Percentiles rank a stretch among this genome's conserved stretches.
These are phyloP conservation scores for Tetracladium setigerum DNA, from an alignment of 495 filamentous ascomycete species.

Conservation along the genomic window DNA sequence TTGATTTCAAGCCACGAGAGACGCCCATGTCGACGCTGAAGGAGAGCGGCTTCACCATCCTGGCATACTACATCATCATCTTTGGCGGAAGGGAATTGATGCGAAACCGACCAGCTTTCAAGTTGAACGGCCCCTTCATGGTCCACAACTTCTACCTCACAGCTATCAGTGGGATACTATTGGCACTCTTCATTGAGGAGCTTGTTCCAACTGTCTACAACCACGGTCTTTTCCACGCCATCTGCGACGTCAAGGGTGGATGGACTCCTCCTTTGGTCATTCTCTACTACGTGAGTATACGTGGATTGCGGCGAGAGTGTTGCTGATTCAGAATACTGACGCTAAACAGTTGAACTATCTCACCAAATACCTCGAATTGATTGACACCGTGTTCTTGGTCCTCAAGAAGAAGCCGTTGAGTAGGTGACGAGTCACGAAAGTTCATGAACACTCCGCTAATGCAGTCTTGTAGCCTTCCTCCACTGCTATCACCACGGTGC, in stretches of 20 bases:
- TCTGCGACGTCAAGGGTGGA: constrained; percentile 64
- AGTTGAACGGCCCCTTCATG: constrained; percentile 62
- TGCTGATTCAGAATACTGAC: constrained; percentile 22
- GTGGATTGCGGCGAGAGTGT: not conserved
- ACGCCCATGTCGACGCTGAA: constrained; percentile 68
- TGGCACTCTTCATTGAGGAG: constrained; percentile 68
- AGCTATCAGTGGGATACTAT: constrained; percentile 55
- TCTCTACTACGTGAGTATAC: constrained; percentile 67
- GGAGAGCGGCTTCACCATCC: constrained; percentile 53
- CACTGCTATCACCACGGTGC: constrained; percentile 84
- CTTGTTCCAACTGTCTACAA: constrained; percentile 59
- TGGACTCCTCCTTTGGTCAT: constrained; percentile 72
- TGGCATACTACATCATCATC: constrained; percentile 67
- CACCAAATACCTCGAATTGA: constrained; percentile 73
- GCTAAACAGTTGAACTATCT: constrained; percentile 65
- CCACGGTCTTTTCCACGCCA: constrained; percentile 62
- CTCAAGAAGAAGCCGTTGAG: constrained; percentile 83
- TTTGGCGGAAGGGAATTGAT: constrained; percentile 70
- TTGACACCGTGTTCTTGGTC: constrained; percentile 77
- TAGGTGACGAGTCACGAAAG: constrained; percentile 28
- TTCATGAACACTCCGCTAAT: constrained; percentile 18
- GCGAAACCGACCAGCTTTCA: constrained; percentile 59
- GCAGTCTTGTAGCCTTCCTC: constrained; percentile 55
- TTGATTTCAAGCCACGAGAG: constrained; percentile 56
- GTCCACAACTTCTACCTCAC: constrained; percentile 79